Conservation (phyloP, 2,329 filamentous ascomycete species). For the Neurospora sp. region DNA sequence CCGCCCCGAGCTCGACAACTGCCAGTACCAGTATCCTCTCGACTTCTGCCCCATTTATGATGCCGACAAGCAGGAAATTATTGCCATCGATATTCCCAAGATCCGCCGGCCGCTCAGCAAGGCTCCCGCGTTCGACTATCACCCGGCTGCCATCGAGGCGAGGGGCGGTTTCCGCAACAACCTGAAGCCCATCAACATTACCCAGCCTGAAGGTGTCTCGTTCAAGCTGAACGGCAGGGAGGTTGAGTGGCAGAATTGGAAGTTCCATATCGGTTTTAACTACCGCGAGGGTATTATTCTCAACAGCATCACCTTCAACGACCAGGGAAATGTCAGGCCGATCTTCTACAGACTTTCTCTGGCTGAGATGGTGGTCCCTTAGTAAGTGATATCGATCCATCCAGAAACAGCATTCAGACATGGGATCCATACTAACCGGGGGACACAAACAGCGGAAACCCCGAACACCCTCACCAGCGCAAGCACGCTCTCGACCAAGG, state of each 20-base stretch:
- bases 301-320: slow-evolving; percentile 82
- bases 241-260: slow-evolving; percentile 89
- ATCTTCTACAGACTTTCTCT: slow-evolving; percentile 85
- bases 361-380: slow-evolving; percentile 90
- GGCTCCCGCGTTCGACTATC: slow-evolving; percentile 68
- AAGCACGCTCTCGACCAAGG: slow-evolving; percentile 77
- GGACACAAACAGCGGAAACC: slow-evolving; percentile 47
- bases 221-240: slow-evolving; percentile 67
- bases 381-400: slow-evolving; percentile 23
- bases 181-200: slow-evolving; percentile 67
- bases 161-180: slow-evolving; percentile 67
- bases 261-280: slow-evolving; percentile 87
- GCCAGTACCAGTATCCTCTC: slow-evolving; percentile 81
- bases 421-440: neutral
- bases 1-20: slow-evolving; percentile 72
- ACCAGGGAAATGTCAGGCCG: slow-evolving; percentile 65
- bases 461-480: slow-evolving; percentile 67
- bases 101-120: slow-evolving; percentile 66
- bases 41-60: slow-evolving; percentile 94
- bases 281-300: slow-evolving; percentile 86
- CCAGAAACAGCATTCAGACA: neutral
- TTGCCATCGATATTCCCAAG: slow-evolving; percentile 75
- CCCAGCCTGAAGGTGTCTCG: slow-evolving; percentile 72
- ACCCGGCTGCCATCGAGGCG: slow-evolving; percentile 59
- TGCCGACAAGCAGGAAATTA: slow-evolving; percentile 63